Percentiles rank a stretch among this genome's conserved stretches.
phyloP scores from a whole-genome alignment of 768 basidiomycete genomes.

The Suillus fuscotomentosus region DNA sequence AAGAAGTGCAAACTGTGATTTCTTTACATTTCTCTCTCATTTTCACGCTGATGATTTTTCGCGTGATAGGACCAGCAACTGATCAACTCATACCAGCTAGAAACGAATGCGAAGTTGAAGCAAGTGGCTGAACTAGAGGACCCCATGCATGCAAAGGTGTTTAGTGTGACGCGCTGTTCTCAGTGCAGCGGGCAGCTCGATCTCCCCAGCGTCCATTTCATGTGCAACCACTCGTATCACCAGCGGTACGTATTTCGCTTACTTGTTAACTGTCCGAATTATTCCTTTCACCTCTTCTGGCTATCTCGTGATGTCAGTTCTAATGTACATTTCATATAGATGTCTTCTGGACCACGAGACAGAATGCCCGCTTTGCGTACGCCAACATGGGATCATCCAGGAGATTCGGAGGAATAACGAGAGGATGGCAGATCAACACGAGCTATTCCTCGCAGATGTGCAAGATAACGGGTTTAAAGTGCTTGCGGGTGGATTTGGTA shows the following conservation, averaged over 20 bases:
- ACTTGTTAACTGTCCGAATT: background rate
- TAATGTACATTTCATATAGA: conserved; percentile 36
- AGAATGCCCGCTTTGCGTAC: conserved; percentile 87
- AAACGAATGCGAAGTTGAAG: conserved; percentile 76
- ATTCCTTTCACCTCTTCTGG: conserved; percentile 1
- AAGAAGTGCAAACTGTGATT: conserved; percentile 80
- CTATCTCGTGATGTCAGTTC: background rate
- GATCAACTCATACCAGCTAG: conserved; percentile 83
- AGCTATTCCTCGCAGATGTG: conserved; percentile 75
- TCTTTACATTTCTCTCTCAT: conserved; percentile 1
- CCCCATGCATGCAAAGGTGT: conserved; percentile 76
- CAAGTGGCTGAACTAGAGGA: conserved; percentile 83
- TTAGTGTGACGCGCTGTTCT: conserved; percentile 93
- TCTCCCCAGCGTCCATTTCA: conserved; percentile 92
- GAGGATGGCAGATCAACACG: conserved; percentile 77
- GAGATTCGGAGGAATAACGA: conserved; percentile 90
- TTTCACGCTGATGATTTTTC: background rate
- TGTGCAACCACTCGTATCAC: conserved; percentile 98
- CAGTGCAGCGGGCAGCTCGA: conserved; percentile 88
- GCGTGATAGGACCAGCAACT: conserved; percentile 73
- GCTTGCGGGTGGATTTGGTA: conserved; percentile 67
- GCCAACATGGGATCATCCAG: conserved; percentile 83
- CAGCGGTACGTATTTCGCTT: conserved; percentile 58
- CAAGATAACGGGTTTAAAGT: conserved; percentile 68
- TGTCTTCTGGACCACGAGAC: conserved; percentile 88